Percentiles rank a stretch among this genome's conserved stretches.
phyloP scores from a whole-genome alignment of 176 grass and related monocot genomes.

The Metroxylon sagu region DNA sequence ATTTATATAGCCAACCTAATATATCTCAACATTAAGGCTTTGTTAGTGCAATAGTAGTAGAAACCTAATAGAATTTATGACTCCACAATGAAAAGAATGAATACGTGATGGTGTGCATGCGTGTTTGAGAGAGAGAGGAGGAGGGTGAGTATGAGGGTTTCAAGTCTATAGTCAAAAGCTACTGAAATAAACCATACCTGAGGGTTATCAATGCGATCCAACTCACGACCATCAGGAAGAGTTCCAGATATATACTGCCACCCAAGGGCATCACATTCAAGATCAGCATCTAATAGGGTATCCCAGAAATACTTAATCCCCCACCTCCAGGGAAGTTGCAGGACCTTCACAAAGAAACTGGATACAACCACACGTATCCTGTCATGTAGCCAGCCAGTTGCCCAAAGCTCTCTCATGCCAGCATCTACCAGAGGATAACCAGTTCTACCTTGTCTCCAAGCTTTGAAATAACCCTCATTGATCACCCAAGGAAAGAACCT shows the following conservation, averaged over 20 bases:
- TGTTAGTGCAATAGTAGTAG: no score
- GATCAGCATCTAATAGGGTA: conserved; percentile 93
- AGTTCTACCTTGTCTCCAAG: conserved; percentile 88
- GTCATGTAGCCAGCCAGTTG: conserved; percentile 93
- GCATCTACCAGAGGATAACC: conserved; percentile 95
- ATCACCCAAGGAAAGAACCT: conserved; percentile 91
- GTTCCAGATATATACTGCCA: conserved; percentile 96
- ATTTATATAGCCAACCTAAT: no score
- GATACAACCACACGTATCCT: conserved; percentile 85
- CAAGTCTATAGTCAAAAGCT: neutral
- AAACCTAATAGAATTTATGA: no score
- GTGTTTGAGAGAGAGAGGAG: no score
- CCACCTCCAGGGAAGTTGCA: conserved; percentile 94
- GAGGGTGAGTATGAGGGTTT: no score
- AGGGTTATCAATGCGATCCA: conserved; percentile 94
- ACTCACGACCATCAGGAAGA: conserved; percentile 81
- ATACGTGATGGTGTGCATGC: no score
- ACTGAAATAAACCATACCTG: conserved; percentile 38
- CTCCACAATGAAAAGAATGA: no score
- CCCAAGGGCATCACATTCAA: conserved; percentile 88
- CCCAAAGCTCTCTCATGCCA: conserved; percentile 96
- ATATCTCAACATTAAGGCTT: no score
- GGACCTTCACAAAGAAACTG: conserved; percentile 95
- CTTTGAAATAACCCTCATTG: conserved; percentile 66
- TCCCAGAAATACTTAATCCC: conserved; percentile 99